Evolutionary conservation across 2,329 filamentous ascomycete species (phyloP).

Genomic region (Thielaviopsis populi): DNA sequence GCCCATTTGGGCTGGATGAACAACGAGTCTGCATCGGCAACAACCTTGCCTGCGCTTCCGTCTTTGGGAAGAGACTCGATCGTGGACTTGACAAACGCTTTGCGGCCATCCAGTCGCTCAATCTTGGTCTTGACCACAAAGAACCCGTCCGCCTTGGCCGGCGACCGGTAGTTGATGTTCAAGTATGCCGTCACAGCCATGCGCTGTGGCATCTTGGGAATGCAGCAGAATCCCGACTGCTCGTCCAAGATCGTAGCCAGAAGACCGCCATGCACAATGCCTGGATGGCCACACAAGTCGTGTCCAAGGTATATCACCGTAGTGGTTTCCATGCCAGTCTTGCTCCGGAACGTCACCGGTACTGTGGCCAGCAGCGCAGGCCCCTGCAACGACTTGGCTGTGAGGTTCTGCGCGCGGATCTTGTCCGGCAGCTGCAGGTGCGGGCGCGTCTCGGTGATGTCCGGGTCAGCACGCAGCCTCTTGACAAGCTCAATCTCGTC

Average conservation of each 20-base stretch:
- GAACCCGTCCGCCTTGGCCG: conserved; percentile 59
- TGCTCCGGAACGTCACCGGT: conserved; percentile 61
- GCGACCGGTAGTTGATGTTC: conserved; percentile 67
- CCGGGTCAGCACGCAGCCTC: conserved; percentile 50
- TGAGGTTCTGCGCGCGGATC: conserved; percentile 61
- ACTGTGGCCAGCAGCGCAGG: conserved; percentile 65
- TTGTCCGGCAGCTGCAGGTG: conserved; percentile 69
- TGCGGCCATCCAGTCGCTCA: conserved; percentile 74
- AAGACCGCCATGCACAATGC: conserved; percentile 79
- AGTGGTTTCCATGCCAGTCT: conserved; percentile 52
- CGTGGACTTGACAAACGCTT: conserved; percentile 83
- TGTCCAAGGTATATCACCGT: conserved; percentile 56
- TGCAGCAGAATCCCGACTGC: conserved; percentile 74
- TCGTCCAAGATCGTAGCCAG: conserved; percentile 86
- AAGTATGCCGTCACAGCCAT: conserved; percentile 77
- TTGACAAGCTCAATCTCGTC: conserved; percentile 57
- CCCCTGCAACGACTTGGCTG: conserved; percentile 63
- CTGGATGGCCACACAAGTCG: conserved; percentile 76
- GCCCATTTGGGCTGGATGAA: conserved; percentile 83
- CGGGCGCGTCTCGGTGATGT: conserved; percentile 62
- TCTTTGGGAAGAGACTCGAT: conserved; percentile 59
- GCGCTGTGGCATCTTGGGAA: conserved; percentile 73
- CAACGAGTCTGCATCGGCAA: conserved; percentile 72
- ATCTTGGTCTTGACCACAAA: conserved; percentile 68
- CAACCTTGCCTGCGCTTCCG: conserved; percentile 46